Evolutionary conservation across 352 stramenopile species (phyloP).

Genomic region (Peronosclerospora sorghi): DNA sequence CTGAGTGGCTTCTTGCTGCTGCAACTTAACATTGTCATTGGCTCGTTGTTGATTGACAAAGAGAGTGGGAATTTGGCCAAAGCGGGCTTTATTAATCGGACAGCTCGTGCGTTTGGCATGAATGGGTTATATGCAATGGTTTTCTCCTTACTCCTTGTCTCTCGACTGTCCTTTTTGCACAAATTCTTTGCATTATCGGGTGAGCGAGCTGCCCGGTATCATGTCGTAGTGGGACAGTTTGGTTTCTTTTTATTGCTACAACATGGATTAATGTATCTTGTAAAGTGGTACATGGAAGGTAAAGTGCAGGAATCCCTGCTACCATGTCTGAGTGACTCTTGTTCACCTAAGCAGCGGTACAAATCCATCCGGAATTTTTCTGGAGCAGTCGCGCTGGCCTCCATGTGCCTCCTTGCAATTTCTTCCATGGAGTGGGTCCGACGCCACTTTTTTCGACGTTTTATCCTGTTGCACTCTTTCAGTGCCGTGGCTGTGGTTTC

Average conservation of each 20-base stretch:
- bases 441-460: constrained; percentile 38
- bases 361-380: constrained; percentile 52
- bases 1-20: constrained; percentile 33
- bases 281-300: constrained; percentile 39
- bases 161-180: constrained; percentile 55
- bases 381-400: constrained; percentile 35
- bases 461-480: constrained; percentile 42
- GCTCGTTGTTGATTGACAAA: constrained; percentile 55
- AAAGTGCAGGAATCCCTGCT: constrained; percentile 44
- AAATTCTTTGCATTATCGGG: constrained; percentile 39
- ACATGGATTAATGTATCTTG: constrained; percentile 43
- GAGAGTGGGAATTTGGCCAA: constrained; percentile 59
- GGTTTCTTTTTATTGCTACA: constrained; percentile 28
- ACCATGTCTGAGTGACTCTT: constrained; percentile 32
- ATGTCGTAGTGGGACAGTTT: constrained; percentile 52
- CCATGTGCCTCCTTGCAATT: constrained; percentile 27
- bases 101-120: constrained; percentile 47
- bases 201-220: constrained; percentile 46
- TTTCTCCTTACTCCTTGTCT: constrained; percentile 48
- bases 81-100: constrained; percentile 34
- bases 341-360: constrained; percentile 36
- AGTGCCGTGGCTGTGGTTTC: constrained; percentile 36
- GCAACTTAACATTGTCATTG: constrained; percentile 50
- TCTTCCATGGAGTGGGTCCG: constrained; percentile 44
- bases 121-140: constrained; percentile 51